Evolutionary conservation across 2,329 filamentous ascomycete species (phyloP), one percentile per base, ranked within the genome.

Genomic region (Nemania sp.): DNA sequence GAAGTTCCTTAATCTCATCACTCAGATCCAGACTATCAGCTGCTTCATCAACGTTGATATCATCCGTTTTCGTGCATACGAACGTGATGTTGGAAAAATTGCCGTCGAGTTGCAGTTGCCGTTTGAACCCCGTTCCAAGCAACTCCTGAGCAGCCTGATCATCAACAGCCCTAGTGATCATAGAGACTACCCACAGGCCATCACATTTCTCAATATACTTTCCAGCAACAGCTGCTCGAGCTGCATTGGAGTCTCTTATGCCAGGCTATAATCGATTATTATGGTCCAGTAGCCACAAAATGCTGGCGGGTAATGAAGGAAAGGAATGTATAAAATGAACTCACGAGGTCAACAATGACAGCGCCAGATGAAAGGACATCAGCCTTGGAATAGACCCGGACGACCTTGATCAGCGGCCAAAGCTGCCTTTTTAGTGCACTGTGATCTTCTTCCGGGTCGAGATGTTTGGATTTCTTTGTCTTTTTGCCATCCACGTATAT

Each of bases 161-260:
- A 67, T 87, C 81, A 0, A 86, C 82, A 10, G 84, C 84, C 32
- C 84, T 77, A 51, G 77, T 85, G 57, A 87, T 86, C 0, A 81
- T 82, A 2, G 84, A 82, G 35, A 86, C 80, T 55, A 87, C 82
- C 81, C 82, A 87, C 0, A 87, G 70, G 0, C 78, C 80, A 1
- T 81, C 82, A 63, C 85, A 88, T 62, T 83, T 77, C 67, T 87
- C 83, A 73, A 87, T 81, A 65, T 89, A 89, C 0, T 77, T 77
- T 45, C 80, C 77, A 1, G 86, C 84, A 21, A 88, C 80, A 2
- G 83, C 80, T 40, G 81, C 79, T 51, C 86, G 78, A 37, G 86
- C 86, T 3, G 82, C 79, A 67, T 88, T 88, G 0, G 80, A 80
- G 66, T 88, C 86, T 13, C 84, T 80, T 0, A 84, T 77, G 43